Percentiles rank a stretch among this genome's conserved stretches.
Evolutionary conservation across 148 eudicot genomes (phyloP).

Genomic region (Rhododendron ovatum): DNA sequence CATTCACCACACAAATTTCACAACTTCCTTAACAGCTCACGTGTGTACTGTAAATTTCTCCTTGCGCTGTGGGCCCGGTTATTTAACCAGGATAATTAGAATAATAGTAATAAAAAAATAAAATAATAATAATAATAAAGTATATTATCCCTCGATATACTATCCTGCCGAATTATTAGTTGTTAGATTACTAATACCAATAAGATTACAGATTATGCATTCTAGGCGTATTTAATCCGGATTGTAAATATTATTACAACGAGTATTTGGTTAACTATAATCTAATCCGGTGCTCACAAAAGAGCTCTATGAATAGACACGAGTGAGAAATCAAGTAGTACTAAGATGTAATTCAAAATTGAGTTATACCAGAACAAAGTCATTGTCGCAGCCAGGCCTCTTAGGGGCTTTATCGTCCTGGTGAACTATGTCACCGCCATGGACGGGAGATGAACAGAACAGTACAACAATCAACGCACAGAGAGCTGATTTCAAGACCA

Average conservation of each 20-base stretch:
- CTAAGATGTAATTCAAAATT: not conserved
- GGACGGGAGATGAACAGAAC: constrained; percentile 22
- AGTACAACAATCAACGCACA: not conserved
- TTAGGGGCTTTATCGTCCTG: constrained; percentile 76
- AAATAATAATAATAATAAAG: not conserved
- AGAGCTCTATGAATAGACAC: not conserved
- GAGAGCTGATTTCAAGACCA: constrained; percentile 18
- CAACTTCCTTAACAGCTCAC: not conserved
- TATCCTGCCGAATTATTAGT: not conserved
- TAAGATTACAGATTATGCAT: too few species aligned
- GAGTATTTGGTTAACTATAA: not conserved
- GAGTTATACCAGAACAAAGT: constrained; percentile 68
- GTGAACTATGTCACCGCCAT: constrained; percentile 88
- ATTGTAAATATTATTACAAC: too few species aligned
- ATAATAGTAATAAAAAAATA: too few species aligned
- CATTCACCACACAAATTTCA: not conserved
- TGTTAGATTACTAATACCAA: not conserved
- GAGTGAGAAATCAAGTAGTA: not conserved
- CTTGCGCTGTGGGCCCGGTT: not conserved
- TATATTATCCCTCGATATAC: not conserved
- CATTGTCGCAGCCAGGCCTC: constrained; percentile 80
- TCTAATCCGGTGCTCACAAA: not conserved
- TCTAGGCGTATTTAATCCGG: not conserved
- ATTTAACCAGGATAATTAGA: not conserved
- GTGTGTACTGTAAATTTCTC: not conserved